Evolutionary conservation across 2,329 filamentous ascomycete species (phyloP).

Genomic region (Seiridium cupressi): DNA sequence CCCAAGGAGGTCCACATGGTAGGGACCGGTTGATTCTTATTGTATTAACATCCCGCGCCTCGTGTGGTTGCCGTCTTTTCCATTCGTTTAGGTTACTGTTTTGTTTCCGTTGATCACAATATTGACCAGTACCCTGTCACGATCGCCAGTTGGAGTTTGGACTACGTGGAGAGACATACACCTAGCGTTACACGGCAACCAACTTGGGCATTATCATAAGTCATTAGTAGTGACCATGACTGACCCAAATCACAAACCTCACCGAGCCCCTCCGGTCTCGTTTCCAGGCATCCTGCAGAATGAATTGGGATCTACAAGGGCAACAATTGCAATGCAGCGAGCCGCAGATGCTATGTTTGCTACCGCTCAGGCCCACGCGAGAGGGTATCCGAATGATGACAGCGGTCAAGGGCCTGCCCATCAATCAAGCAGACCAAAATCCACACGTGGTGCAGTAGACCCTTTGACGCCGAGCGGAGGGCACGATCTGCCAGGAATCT

Average conservation of each 20-base stretch:
- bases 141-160: too few relatives aligned
- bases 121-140: too few relatives aligned
- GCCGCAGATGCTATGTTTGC: background rate
- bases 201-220: too few relatives aligned
- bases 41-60: too few relatives aligned
- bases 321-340: background rate
- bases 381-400: background rate
- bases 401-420: background rate
- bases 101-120: too few relatives aligned
- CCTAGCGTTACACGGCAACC: too few relatives aligned
- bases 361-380: background rate
- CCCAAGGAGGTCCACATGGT: background rate
- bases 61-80: too few relatives aligned
- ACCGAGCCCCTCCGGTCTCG: background rate
- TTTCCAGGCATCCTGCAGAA: background rate
- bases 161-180: too few relatives aligned
- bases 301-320: background rate
- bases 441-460: background rate
- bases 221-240: background rate
- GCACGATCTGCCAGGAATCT: background rate
- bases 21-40: background rate
- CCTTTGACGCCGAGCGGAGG: too few relatives aligned
- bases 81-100: too few relatives aligned
- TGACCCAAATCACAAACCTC: background rate
- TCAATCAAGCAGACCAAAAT: background rate